Percentiles rank a stretch among this genome's conserved stretches.
Conservation (phyloP, 179 eudicot species). For the Amaranthus tricolor region DNA sequence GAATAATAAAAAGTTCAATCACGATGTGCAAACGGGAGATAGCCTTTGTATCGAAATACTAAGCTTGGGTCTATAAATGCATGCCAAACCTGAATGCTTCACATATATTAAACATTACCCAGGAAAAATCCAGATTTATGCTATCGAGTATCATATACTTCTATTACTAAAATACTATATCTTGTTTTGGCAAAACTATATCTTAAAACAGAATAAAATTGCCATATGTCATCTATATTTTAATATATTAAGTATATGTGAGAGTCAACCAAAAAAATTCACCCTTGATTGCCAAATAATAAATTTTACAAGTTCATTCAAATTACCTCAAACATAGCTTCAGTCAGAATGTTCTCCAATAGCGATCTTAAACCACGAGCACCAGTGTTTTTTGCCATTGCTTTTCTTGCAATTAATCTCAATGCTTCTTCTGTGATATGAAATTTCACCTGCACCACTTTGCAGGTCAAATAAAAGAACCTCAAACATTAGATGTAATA, state of each 20-base stretch:
- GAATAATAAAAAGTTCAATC: neutral
- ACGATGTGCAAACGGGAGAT: neutral
- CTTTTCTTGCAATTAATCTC: conserved; percentile 66
- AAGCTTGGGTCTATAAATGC: neutral
- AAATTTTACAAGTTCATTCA: neutral
- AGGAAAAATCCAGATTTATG: neutral
- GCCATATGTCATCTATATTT: too few species aligned
- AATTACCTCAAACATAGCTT: conserved; percentile 88
- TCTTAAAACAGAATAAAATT: too few species aligned
- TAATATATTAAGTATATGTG: too few species aligned
- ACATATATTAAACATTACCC: neutral
- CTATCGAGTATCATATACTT: too few species aligned
- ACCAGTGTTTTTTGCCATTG: conserved; percentile 74
- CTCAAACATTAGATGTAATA: neutral
- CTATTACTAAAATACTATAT: too few species aligned
- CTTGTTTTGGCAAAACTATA: too few species aligned
- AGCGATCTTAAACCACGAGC: conserved; percentile 84
- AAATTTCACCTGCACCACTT: conserved; percentile 56
- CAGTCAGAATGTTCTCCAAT: conserved; percentile 71
- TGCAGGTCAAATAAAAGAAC: neutral
- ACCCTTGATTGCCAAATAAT: too few species aligned
- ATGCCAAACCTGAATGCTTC: neutral
- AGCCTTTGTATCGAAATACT: neutral
- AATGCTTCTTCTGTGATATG: conserved; percentile 73
- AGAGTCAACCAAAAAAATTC: too few species aligned